phyloP scores from a whole-genome alignment of 352 stramenopile genomes.

The Thalassiosira exigua region DNA sequence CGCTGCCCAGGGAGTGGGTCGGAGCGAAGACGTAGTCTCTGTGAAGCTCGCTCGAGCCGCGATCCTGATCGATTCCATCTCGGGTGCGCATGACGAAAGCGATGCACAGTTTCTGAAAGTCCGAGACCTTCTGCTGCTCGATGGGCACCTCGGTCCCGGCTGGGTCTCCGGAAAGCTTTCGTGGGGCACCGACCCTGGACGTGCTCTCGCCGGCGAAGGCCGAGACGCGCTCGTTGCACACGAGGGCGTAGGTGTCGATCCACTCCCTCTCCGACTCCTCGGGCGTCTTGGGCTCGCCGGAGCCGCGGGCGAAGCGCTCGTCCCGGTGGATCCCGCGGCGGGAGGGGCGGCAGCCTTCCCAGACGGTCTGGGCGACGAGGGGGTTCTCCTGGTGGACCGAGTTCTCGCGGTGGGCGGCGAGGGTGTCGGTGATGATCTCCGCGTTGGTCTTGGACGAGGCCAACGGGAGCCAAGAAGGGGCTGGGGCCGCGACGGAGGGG shows the following conservation, averaged over 20 bases:
- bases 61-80: not conserved
- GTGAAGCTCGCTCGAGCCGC: conserved; percentile 2
- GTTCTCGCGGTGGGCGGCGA: conserved; percentile 39
- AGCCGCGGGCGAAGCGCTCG: not conserved
- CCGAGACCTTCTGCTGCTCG: conserved; percentile 43
- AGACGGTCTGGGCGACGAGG: conserved; percentile 46
- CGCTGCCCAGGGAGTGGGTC: conserved; percentile 44
- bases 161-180: no score
- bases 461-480: conserved; percentile 46
- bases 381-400: conserved; percentile 49
- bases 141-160: no score
- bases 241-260: conserved; percentile 47
- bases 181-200: no score
- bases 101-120: conserved; percentile 56
- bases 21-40: conserved; percentile 48
- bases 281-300: no score
- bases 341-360: conserved; percentile 54
- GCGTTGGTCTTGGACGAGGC: conserved; percentile 49
- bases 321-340: not conserved
- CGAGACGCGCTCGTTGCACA: conserved; percentile 36
- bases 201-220: conserved; percentile 12
- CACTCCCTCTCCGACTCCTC: conserved; percentile 12
- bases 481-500: conserved; percentile 30
- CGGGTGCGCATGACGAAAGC: conserved; percentile 24
- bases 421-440: conserved; percentile 45